phyloP scores from a whole-genome alignment of 2,329 filamentous ascomycete genomes.

The Lasiodiplodia sp. region DNA sequence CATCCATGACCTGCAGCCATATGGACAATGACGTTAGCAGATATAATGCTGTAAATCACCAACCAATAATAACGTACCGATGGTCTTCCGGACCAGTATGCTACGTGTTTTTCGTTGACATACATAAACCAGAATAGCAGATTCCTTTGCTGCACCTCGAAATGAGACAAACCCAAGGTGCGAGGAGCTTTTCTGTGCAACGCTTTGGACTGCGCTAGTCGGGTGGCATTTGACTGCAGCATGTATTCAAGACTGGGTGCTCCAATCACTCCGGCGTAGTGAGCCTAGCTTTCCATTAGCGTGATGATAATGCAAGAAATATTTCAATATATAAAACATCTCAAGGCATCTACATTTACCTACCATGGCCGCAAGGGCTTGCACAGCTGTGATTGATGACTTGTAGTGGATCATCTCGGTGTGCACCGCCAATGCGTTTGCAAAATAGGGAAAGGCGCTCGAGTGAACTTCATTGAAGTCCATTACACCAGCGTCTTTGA shows the following conservation, averaged over 20 bases:
- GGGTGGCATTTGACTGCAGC: conserved; percentile 1
- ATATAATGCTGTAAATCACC: background rate
- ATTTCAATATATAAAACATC: background rate
- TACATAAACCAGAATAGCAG: conserved; percentile 36
- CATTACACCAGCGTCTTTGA: background rate
- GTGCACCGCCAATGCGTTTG: conserved; percentile 11
- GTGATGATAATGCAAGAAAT: background rate
- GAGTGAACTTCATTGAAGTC: conserved; percentile 6
- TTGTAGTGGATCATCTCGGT: conserved; percentile 7
- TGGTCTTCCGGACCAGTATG: conserved; percentile 33
- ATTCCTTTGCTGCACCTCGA: conserved; percentile 31
- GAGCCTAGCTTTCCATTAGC: background rate
- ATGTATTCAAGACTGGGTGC: conserved; percentile 9
- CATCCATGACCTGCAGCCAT: background rate
- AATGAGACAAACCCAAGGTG: conserved; percentile 47
- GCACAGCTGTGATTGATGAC: background rate
- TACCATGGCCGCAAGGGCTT: background rate
- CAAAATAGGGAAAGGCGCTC: conserved; percentile 2
- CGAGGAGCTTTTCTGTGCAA: conserved; percentile 44
- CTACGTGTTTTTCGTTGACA: conserved; percentile 34
- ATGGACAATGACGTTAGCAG: background rate
- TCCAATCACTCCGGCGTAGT: background rate
- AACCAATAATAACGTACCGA: conserved; percentile 31
- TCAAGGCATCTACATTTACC: background rate
- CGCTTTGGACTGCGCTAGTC: conserved; percentile 35